Conservation (phyloP, 1,284 basidiomycete genomes). For the Ceratorhiza oryzae-sativae region DNA sequence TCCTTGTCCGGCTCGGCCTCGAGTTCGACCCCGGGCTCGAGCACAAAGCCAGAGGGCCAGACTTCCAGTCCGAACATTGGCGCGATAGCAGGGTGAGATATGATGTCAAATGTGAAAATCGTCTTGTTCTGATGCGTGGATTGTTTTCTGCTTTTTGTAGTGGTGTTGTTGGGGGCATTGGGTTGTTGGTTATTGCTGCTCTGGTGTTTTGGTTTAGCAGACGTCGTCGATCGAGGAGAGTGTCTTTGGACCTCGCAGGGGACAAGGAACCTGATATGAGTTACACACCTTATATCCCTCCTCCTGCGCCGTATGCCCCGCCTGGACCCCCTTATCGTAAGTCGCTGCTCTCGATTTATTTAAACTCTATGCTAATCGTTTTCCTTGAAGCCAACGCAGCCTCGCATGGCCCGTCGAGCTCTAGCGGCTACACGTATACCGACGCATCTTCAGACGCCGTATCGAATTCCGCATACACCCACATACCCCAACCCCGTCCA, state of each 20-base stretch:
- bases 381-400: neutral
- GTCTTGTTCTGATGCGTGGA: too few relatives aligned
- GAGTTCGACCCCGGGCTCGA: neutral
- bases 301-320: neutral
- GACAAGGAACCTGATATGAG: neutral
- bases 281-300: neutral
- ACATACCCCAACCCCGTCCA: neutral
- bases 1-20: too few relatives aligned
- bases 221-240: neutral
- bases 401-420: neutral
- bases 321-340: neutral
- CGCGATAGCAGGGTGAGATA: neutral
- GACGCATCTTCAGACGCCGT: neutral
- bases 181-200: neutral
- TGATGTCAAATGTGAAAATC: too few relatives aligned
- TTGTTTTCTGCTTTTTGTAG: neutral
- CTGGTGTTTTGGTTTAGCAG: neutral
- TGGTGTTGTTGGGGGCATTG: constrained; percentile 2
- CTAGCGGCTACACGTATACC: neutral
- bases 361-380: too few relatives aligned
- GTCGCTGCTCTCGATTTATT: too few relatives aligned
- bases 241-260: neutral
- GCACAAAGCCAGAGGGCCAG: neutral
- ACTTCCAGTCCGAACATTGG: neutral
- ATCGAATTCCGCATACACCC: neutral